Evolutionary conservation across 2,329 filamentous ascomycete genomes (phyloP), one percentile per base, ranked within the genome.

Genomic region (Clonostachys byssicola): DNA sequence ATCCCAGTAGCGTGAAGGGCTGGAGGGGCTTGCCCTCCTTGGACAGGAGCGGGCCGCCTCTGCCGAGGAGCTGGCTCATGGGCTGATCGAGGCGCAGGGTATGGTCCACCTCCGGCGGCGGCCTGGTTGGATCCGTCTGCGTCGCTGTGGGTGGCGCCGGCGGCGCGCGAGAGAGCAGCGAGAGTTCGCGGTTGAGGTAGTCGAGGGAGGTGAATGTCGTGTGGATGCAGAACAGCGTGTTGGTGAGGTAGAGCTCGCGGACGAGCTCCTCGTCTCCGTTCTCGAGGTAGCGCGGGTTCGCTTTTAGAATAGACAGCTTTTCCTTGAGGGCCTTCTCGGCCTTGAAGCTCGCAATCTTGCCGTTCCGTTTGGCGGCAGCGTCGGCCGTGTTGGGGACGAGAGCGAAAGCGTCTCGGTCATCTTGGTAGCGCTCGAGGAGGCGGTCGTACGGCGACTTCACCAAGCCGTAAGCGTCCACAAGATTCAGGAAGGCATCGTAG

Each of bases 131-230:
- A 55, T 54, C 68, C 7, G 36, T 39, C 8, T n/a, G 14, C 14
- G 36, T n/a, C 1, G 36, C 36, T n/a, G 4, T 10, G 17, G 36
- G 36, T 53, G 56, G 63, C 33, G 65, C 78, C 57, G 63, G 75
- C 45, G 88, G 89, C 36, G 89, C 89, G 56, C 85, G 78, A 2
- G 86, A 83, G 14, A 99, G 75, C 54, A 99, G 87, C 49, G 92
- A 83, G 48, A 90, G 66, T 68, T 99, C 94, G 56, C 89, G 86
- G 39, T 87, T 88, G 49, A 96, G 77, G 16, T 88, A 82, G 65
- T 97, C 94, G n/a, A 99, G 78, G 1, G 85, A 80, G 61, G 94
- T 88, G 58, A 97, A 95, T 6, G 91, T 77, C 61, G 88, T 82
- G 65, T 96, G 89, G 4, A 85, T 80, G 58, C 79, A 82, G 52